Evolutionary conservation across 164 flowering plant genomes (phyloP).

Genomic region (Vitis cinerea): DNA sequence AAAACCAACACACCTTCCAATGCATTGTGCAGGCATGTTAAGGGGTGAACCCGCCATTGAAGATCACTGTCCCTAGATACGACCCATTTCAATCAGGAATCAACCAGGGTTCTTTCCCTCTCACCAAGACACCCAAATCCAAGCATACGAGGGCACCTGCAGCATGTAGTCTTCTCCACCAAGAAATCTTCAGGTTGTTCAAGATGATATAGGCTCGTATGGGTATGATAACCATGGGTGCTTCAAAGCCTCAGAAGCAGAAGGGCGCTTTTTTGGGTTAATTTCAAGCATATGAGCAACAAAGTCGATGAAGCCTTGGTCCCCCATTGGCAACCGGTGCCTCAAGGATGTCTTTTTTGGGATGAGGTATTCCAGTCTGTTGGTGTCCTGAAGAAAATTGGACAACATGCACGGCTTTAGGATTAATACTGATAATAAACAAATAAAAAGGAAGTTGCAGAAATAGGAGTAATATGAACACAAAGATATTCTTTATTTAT

Average conservation of each 20-base stretch:
- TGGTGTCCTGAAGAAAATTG: constrained; percentile 64
- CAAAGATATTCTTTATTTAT: no score
- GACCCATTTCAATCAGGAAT: constrained; percentile 1
- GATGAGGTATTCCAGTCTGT: constrained; percentile 84
- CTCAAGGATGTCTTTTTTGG: constrained; percentile 91
- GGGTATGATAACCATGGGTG: constrained; percentile 98
- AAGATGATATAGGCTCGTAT: constrained; percentile 93
- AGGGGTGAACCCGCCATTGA: constrained; percentile 8
- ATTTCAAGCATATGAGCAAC: constrained; percentile 83
- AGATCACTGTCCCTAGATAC: not conserved
- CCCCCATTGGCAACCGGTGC: constrained; percentile 95
- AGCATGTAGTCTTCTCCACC: constrained; percentile 3
- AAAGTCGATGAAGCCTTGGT: constrained; percentile 91
- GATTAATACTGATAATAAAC: not conserved
- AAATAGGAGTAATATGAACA: not conserved
- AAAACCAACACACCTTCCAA: constrained; percentile 23
- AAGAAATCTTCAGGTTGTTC: constrained; percentile 18
- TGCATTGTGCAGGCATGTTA: constrained; percentile 16
- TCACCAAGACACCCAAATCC: constrained; percentile 3
- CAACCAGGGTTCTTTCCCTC: constrained; percentile 14
- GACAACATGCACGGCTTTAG: not conserved
- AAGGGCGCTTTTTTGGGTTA: constrained; percentile 89
- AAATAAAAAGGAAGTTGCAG: not conserved
- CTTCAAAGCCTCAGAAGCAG: constrained; percentile 84
- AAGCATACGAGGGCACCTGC: not conserved